Percentiles rank a stretch among this genome's conserved stretches.
Evolutionary conservation across 2,329 filamentous ascomycete species (phyloP).

Genomic region (Dactylellina parvicollis): DNA sequence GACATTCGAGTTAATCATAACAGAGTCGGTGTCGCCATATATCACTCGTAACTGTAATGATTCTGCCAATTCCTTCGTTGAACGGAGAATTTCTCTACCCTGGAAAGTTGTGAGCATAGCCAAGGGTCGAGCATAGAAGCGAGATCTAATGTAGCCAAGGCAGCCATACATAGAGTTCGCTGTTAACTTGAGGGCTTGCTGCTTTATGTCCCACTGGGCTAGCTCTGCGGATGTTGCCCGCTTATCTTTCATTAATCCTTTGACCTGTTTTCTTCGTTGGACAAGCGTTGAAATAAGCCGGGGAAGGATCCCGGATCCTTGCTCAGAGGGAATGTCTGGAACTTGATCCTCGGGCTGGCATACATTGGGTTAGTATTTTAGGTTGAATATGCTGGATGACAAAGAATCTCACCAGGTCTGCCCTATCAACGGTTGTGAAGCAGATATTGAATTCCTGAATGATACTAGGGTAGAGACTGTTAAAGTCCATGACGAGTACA

Average conservation of each 20-base stretch:
- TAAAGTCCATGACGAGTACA: slow-evolving; percentile 99
- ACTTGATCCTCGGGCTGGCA: slow-evolving; percentile 81
- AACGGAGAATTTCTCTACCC: slow-evolving; percentile 94
- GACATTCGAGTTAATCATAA: slow-evolving; percentile 99
- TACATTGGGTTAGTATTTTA: not conserved
- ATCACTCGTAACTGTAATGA: slow-evolving; percentile 91
- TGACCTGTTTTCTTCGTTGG: slow-evolving; percentile 86
- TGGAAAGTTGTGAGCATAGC: slow-evolving; percentile 97
- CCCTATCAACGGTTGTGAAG: slow-evolving; percentile 93
- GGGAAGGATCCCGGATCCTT: slow-evolving; percentile 85
- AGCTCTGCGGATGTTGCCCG: slow-evolving; percentile 84
- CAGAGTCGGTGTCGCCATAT: slow-evolving; percentile 98
- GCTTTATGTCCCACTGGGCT: slow-evolving; percentile 97
- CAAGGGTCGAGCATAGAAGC: slow-evolving; percentile 94
- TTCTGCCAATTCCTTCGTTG: slow-evolving; percentile 95
- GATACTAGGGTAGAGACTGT: slow-evolving; percentile 97
- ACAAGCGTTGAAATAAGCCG: slow-evolving; percentile 92
- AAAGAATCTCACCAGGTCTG: slow-evolving; percentile 70
- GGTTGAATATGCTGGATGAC: not conserved
- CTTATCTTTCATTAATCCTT: slow-evolving; percentile 96
- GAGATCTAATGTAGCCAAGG: slow-evolving; percentile 93
- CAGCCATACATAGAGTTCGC: slow-evolving; percentile 99
- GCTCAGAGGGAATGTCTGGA: slow-evolving; percentile 81
- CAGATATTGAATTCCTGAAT: slow-evolving; percentile 99
- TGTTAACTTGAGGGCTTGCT: slow-evolving; percentile 93